phyloP scores from a whole-genome alignment of 805 yeast species.

The Diddensiella transvaalensis region DNA sequence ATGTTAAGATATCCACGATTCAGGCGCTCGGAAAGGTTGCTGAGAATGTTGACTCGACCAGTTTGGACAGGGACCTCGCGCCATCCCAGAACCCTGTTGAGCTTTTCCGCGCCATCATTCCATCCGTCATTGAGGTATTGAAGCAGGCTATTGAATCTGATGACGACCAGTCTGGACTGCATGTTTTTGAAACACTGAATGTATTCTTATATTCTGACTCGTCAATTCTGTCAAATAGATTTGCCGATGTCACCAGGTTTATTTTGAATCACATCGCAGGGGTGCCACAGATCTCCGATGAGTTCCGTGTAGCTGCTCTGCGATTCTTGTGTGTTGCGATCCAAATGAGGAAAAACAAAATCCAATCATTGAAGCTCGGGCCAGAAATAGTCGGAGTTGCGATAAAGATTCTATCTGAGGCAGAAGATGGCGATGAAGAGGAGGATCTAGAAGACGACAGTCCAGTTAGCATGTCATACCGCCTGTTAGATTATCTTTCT shows the following conservation, averaged over 20 bases:
- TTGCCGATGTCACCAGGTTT: constrained; percentile 64
- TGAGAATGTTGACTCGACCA: constrained; percentile 51
- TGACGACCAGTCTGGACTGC: constrained; percentile 68
- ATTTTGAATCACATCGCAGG: constrained; percentile 67
- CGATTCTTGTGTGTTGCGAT: constrained; percentile 79
- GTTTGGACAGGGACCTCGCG: constrained; percentile 42
- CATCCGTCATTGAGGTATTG: constrained; percentile 77
- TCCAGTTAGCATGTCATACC: constrained; percentile 72
- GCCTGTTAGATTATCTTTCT: constrained; percentile 75
- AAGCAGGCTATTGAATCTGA: constrained; percentile 65
- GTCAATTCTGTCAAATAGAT: constrained; percentile 70
- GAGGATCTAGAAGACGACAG: constrained; percentile 90
- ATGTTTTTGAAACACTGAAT: constrained; percentile 80
- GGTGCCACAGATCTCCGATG: constrained; percentile 65
- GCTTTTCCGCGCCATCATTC: constrained; percentile 63
- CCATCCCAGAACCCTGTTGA: constrained; percentile 45
- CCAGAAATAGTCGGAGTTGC: constrained; percentile 73
- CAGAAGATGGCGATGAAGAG: constrained; percentile 72
- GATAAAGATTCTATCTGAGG: constrained; percentile 72
- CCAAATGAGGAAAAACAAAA: constrained; percentile 74
- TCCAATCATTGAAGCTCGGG: constrained; percentile 78
- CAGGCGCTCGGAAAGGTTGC: constrained; percentile 62
- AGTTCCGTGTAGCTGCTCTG: constrained; percentile 75
- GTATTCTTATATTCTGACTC: constrained; percentile 73
- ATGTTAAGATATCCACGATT: constrained; percentile 78